Evolutionary conservation across 208 protist species (phyloP).

Genomic region (Balamuthia mandrillaris): DNA sequence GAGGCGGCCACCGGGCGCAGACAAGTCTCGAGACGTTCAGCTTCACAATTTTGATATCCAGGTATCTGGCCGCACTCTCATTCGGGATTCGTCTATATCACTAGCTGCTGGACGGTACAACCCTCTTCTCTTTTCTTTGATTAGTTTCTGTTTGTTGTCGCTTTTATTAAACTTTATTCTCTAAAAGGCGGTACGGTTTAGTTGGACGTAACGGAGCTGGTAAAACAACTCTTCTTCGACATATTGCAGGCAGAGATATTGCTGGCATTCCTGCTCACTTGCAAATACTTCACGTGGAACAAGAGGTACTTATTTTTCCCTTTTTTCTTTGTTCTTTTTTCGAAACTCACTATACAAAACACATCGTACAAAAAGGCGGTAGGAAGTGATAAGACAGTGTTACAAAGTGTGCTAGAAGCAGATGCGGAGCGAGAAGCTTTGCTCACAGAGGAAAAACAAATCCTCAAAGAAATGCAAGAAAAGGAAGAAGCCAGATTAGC

Average conservation of each 20-base stretch:
- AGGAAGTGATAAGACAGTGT: conserved; percentile 10
- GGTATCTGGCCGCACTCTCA: background rate
- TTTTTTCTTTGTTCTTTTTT: background rate
- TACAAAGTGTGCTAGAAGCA: conserved; percentile 33
- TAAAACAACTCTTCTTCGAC: conserved; percentile 64
- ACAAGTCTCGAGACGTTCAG: background rate
- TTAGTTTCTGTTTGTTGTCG: background rate
- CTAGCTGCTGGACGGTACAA: background rate
- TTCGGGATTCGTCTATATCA: background rate
- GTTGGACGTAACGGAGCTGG: conserved; percentile 66
- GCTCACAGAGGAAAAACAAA: conserved; percentile 3
- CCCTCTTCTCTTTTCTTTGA: background rate
- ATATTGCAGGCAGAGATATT: conserved; percentile 1
- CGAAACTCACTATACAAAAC: background rate
- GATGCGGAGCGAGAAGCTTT: conserved; percentile 20
- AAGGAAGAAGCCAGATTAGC: conserved; percentile 11
- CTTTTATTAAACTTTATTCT: background rate
- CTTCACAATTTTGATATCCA: conserved; percentile 21
- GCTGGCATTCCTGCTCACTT: background rate
- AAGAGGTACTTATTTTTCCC: conserved; percentile 41
- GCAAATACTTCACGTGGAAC: conserved; percentile 7
- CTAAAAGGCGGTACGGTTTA: conserved; percentile 58
- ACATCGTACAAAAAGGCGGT: background rate
- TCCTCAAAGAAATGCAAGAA: background rate
- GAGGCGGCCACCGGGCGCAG: background rate